Base-by-base conservation (phyloP, 1,284 basidiomycete genomes). In the Ustilago esculenta region DNA sequence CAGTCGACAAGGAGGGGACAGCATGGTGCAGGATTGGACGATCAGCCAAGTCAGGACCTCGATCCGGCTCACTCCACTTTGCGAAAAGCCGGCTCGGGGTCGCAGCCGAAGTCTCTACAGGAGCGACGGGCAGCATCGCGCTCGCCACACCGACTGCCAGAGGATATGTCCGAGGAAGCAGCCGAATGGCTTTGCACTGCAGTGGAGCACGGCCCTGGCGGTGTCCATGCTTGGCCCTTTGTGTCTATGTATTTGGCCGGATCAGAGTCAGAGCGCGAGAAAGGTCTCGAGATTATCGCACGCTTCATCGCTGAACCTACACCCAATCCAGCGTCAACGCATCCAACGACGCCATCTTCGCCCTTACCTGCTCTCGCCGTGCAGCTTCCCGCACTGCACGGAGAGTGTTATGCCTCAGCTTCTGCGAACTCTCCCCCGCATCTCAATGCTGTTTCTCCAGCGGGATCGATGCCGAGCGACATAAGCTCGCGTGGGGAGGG, bases 151-250 rank as follows among this genome's bases (percentile, higher is more conserved):
- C 39, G 60, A 10, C 23, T 17, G 15, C 14, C 23, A 1, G 41
- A 48, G 3, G 35, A 49, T 7, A 5, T 30, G 27, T 32, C 41
- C 5, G 60, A 57, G 20, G 20, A 46, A n/a, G 33, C 30, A 3
- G 50, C 44, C 7, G 58, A 72, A 20, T 76, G 63, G 58, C 42
- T 78, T 10, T 69, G 70, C n/a, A 73, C 64, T 11, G 59, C 61
- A 9, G 72, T 81, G 18, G 76, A 81, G 43, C 69, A 66, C 33
- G 79, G 79, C 1, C 68, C 73, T 2, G 68, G 63, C 5, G 80
- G 80, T 10, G 77, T 81, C 14, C 80, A 81, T 34, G 76, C 78
- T 15, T 81, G 80, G 80, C 80, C 80, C 4, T 79, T 81, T 27
- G 76, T 80, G 24, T 64, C 70, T 12, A 80, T 81, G 73, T 78